phyloP scores from a whole-genome alignment of 352 stramenopile genomes.

The Globisporangium irregulare region DNA sequence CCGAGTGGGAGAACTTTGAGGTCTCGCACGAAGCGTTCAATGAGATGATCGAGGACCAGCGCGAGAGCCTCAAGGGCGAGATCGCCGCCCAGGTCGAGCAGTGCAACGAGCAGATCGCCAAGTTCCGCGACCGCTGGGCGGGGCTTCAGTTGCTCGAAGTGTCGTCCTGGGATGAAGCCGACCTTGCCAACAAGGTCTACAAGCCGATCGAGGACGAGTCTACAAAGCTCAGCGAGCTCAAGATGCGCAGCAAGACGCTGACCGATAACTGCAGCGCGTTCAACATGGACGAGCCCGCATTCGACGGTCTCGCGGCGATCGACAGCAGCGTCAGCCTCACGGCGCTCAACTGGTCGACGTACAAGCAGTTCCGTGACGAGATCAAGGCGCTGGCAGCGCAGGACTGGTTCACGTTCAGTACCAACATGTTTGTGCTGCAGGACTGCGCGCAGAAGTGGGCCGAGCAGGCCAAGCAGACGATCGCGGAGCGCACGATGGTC shows the following conservation, averaged over 20 bases:
- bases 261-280: slow-evolving; percentile 87
- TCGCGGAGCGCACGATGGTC: slow-evolving; percentile 54
- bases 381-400: slow-evolving; percentile 58
- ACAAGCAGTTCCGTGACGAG: slow-evolving; percentile 86
- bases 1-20: slow-evolving; percentile 93
- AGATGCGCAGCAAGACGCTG: slow-evolving; percentile 51
- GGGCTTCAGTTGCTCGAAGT: slow-evolving; percentile 85
- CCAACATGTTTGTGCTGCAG: slow-evolving; percentile 91
- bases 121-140: slow-evolving; percentile 89
- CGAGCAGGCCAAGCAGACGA: slow-evolving; percentile 74
- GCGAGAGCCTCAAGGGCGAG: slow-evolving; percentile 87
- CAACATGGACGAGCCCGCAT: slow-evolving; percentile 76
- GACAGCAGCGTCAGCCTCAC: slow-evolving; percentile 73
- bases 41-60: slow-evolving; percentile 94
- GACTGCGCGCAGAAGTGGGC: slow-evolving; percentile 91
- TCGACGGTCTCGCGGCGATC: slow-evolving; percentile 77
- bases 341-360: slow-evolving; percentile 80
- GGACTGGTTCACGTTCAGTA: slow-evolving; percentile 94
- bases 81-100: slow-evolving; percentile 88
- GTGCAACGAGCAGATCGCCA: slow-evolving; percentile 88
- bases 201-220: slow-evolving; percentile 82
- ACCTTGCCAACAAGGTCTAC: slow-evolving; percentile 72
- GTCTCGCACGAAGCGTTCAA: slow-evolving; percentile 93
- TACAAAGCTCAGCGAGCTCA: slow-evolving; percentile 75
- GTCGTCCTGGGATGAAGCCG: slow-evolving; percentile 67